A percentile compares a stretch with the other conserved stretches of the same genome.
Conservation (phyloP, 768 basidiomycete species). For the Tricholoma hemisulphureum region DNA sequence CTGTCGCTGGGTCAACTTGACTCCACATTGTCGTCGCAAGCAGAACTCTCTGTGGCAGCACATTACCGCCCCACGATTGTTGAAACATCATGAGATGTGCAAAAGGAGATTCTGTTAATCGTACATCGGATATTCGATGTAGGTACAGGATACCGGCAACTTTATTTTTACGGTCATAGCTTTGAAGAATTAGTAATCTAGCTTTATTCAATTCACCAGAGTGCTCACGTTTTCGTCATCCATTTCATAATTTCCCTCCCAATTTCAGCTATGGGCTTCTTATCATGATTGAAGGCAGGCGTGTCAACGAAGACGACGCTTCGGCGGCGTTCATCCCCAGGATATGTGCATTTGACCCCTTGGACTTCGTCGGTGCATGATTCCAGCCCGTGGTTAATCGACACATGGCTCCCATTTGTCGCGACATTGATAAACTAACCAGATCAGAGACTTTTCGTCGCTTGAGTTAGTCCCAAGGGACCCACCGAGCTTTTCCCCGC, state of each 20-base stretch:
- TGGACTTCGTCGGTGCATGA: conserved; percentile 1
- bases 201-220: background rate
- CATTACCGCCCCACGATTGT: background rate
- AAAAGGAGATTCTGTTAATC: background rate
- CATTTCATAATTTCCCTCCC: background rate
- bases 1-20: background rate
- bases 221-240: conserved; percentile 1
- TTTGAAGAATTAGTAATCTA: background rate
- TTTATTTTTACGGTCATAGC: background rate
- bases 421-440: conserved; percentile 3
- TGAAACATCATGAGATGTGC: conserved; percentile 2
- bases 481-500: conserved; percentile 4
- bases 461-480: background rate
- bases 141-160: conserved; percentile 1
- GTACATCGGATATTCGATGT: conserved; percentile 1
- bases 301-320: conserved; percentile 5
- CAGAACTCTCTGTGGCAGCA: background rate
- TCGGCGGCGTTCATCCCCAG: conserved; percentile 1
- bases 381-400: background rate
- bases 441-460: background rate
- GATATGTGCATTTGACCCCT: conserved; percentile 2
- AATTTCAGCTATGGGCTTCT: background rate
- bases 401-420: background rate
- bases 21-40: conserved; percentile 3
- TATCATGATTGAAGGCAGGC: conserved; percentile 1